Evolutionary conservation across 202 grass and related monocot species (phyloP), one percentile per base, ranked within the genome.

Genomic region (Schoenoplectus triqueter): DNA sequence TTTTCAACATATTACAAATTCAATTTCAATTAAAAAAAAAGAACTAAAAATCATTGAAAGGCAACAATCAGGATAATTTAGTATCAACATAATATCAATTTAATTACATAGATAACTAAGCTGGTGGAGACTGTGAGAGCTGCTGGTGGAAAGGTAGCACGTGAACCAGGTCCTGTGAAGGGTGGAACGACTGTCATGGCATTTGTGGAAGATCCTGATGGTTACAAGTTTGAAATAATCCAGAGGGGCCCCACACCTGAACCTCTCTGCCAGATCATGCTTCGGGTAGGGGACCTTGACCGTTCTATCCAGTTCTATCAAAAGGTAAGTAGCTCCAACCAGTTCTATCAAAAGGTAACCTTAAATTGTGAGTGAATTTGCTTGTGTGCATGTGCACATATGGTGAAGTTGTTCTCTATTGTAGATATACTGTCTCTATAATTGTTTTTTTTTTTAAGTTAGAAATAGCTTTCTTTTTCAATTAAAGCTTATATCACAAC

Each of bases 241-340:
- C 96, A 99, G 41, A 92, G 96, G 73, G 96, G 90, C 44, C 91
- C 85, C 0, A 99, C 93, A 10, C 91, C 91, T 83, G 93, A 99
- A 78, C 96, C 96, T 84, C 91, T 99, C 78, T 98, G 95, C 82
- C 95, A 98, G 85, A 81, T 98, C 85, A 98, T 98, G 95, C 95
- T 98, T 87, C 91, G 93, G 57, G 95, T 98, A 31, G 95, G 95
- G 80, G 92, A 98, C 72, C 87, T 98, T 84, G 95, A 95, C 22
- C 91, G 88, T 45, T 85, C 92, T 80, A 95, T 98, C 87, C 90
- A 87, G 73, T 98, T 98, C 60, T 98, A 98, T 39, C 88, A 98
- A 87, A 98, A 95, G 92, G 95, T 93, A 93, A 21, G 18, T 48
- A 49, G 42, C 44, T 64, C 8, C 4, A 13, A 65, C 17, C 45